phyloP scores from a whole-genome alignment of 1,139 yeast genomes.

The Magnusiomyces tetraspermus region DNA sequence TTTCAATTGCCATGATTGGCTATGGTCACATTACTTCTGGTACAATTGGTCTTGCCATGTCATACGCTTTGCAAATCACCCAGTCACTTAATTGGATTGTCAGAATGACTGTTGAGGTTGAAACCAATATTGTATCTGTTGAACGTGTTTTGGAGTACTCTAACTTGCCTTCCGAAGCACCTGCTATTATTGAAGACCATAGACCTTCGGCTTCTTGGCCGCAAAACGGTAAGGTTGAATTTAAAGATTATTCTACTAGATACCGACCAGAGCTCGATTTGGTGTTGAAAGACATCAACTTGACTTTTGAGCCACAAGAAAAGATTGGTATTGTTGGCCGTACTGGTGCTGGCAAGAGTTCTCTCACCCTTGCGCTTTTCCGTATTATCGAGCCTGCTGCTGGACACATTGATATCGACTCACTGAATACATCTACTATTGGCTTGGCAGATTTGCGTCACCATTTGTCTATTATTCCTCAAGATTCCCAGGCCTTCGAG shows the following conservation, averaged over 20 bases:
- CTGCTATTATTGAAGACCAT: constrained; percentile 55
- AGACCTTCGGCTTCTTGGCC: constrained; percentile 81
- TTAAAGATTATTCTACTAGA: constrained; percentile 68
- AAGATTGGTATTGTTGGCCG: constrained; percentile 86
- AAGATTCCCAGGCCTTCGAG: constrained; percentile 92
- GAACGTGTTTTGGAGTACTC: constrained; percentile 91
- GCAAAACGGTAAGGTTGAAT: constrained; percentile 55
- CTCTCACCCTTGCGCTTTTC: constrained; percentile 80
- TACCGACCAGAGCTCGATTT: constrained; percentile 80
- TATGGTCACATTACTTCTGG: constrained; percentile 50
- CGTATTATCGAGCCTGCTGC: constrained; percentile 73
- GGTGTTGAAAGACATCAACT: constrained; percentile 61
- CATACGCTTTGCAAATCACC: constrained; percentile 85
- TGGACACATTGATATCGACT: constrained; percentile 72
- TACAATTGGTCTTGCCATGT: constrained; percentile 82
- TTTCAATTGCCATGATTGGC: constrained; percentile 9
- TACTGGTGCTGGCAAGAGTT: constrained; percentile 95
- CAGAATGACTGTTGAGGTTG: constrained; percentile 96
- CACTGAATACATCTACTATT: constrained; percentile 55
- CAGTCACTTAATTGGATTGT: constrained; percentile 96
- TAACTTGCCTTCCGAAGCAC: constrained; percentile 69
- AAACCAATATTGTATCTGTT: constrained; percentile 91
- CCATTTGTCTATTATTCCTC: constrained; percentile 83
- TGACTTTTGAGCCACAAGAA: constrained; percentile 64
- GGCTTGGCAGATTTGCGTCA: constrained; percentile 83